Evolutionary conservation across 176 grass and related monocot species (phyloP), one percentile per base, ranked within the genome.

Genomic region (Rhynchospora breviuscula): DNA sequence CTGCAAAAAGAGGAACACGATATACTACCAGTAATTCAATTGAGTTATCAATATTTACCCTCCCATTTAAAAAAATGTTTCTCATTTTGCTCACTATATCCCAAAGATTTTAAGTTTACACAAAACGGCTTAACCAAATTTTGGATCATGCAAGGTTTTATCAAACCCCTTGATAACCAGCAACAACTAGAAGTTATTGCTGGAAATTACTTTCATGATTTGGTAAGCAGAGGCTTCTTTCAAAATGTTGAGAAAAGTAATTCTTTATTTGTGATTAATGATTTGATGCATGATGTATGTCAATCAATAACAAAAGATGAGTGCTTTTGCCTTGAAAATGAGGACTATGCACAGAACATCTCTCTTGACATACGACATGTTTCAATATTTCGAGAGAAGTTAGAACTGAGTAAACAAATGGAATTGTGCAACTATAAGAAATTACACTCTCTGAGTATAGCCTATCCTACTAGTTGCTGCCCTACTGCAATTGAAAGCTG

Each of bases 31-130:
- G 84, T 77, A 8, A 69, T 90, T 25, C 80, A 49, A 2, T 72
- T 93, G 59, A 93, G 91, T 29, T 93, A 93, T 52, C 85, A 90
- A 12, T 82, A 86, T 80, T 82, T 93, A 63, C 66, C 86, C 0
- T 46, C 49, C 6, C 11, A 87, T 67, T 59, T 90, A 54, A 88
- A 87, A 25, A 83, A 78, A 18, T 87, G 81, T 26, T 85, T 92
- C 63, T 60, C 85, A 17, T 79, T 87, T n/a, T 92, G 85, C 79
- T 62, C 88, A 19, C 8, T 89, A 2, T 89, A 79, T 25, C 90
- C 83, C 0, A 92, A 87, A 80, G 82, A 44, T 74, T 3, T 77
- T 51, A 3, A 2, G 0, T 85, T 78, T 7, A 6, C 1, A 4
- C 23, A 70, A 59, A 23, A 7, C 12, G 8, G 18, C 6, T 64